Base-by-base conservation (phyloP, 2,329 filamentous ascomycete species). In the Westerdykella sp. region DNA sequence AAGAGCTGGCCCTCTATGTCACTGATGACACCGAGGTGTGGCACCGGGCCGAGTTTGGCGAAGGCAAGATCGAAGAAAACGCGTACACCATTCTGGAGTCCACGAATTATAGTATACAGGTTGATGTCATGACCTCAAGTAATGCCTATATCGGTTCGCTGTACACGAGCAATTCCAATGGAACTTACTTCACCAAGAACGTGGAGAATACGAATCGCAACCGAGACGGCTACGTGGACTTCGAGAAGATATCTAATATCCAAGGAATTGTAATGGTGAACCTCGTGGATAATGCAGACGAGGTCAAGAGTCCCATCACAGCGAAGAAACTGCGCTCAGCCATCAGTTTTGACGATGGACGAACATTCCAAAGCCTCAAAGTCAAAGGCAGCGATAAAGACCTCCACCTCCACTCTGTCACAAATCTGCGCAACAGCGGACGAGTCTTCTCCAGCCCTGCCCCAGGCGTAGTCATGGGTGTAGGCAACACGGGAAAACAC, bases 141-240 rank as follows among this genome's bases (percentile, higher is more conserved):
- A 77, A 77, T 11, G 77, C 76, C 31, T 79, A 84, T 0, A 91
- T 95, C 79, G 94, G 93, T 28, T 82, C 85, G 10, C 75, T 98
- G 44, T 91, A 96, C 60, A 95, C 89, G 5, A 97, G 91, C 63
- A 98, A 98, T 65, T 97, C 90, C 25, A 94, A 97, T 62, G 93
- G 93, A 47, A 96, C 89, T 2, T 96, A 91, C 67, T 98, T 97
- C 64, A 93, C 86, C 2, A 83, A 85, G 59, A 97, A 95, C 57
- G 78, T 91, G 43, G 86, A 94, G 46, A 85, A 96, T 65, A 96
- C 91, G 28, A 97, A 98, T 66, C 85, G 90, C 56, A 85, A 91
- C 57, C 56, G 64, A 9, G 69, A 71, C 22, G 89, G 88, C 2
- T 79, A 82, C 44, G 90, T 98, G 40, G 93, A 98, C 65, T 98